These are phyloP conservation scores for Magnusiomyces suaveolens DNA, from an alignment of 1,139 yeast species.

Conservation along the genomic window DNA sequence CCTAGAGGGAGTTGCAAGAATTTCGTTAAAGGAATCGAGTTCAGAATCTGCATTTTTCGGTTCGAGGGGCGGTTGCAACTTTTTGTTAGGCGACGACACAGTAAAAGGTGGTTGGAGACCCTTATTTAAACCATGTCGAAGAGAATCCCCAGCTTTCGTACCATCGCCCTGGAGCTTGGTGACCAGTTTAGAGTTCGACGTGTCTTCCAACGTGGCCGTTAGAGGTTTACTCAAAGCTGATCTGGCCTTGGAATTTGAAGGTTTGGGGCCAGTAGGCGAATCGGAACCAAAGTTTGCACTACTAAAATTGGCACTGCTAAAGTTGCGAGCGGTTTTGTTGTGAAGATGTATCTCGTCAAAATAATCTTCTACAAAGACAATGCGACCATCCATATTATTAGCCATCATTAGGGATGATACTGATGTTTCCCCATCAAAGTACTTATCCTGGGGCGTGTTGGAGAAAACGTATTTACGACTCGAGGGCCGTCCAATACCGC, in stretches of 20 bases:
- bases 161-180: too few relatives aligned
- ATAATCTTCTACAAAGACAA: constrained; percentile 11
- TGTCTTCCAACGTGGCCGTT: too few relatives aligned
- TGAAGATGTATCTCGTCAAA: constrained; percentile 5
- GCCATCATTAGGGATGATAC: background rate
- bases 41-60: background rate
- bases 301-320: background rate
- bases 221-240: too few relatives aligned
- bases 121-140: too few relatives aligned
- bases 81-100: background rate
- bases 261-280: too few relatives aligned
- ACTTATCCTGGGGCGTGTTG: background rate
- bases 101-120: background rate
- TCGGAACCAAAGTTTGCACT: background rate
- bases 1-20: background rate
- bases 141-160: too few relatives aligned
- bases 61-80: too few relatives aligned
- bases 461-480: background rate
- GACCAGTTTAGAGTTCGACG: too few relatives aligned
- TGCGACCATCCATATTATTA: background rate
- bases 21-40: background rate
- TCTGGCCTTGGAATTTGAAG: background rate
- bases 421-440: background rate
- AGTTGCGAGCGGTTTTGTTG: background rate
- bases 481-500: background rate